Conservation (phyloP, 257 asterid genomes). For the Perilla frutescens region DNA sequence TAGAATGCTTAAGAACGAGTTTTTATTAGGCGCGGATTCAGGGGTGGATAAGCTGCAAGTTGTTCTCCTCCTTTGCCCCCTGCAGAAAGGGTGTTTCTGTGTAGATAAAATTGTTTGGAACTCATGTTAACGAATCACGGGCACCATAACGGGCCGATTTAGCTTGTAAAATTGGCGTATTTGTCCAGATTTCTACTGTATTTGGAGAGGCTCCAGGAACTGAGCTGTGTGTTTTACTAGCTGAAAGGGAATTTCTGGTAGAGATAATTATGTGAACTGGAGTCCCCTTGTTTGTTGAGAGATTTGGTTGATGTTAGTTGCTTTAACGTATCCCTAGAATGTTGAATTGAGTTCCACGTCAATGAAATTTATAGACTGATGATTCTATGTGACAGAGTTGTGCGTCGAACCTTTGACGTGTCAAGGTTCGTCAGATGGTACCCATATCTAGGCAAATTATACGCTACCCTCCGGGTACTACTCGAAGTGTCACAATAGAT, state of each 20-base stretch:
- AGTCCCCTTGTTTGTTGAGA: constrained; percentile 15
- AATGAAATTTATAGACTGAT: too few relatives aligned
- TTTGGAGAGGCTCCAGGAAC: constrained; percentile 25
- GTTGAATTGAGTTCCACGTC: too few relatives aligned
- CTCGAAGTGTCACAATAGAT: too few relatives aligned
- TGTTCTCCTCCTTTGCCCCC: constrained; percentile 11
- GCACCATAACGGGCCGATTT: not conserved
- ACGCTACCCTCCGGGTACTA: too few relatives aligned
- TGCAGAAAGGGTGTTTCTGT: constrained; percentile 30
- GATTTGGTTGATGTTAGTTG: constrained; percentile 2
- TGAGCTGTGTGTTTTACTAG: constrained; percentile 34
- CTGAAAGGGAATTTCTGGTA: constrained; percentile 9
- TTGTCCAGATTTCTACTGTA: constrained; percentile 9
- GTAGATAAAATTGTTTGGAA: constrained; percentile 41
- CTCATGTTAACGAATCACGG: constrained; percentile 22
- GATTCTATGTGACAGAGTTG: too few relatives aligned
- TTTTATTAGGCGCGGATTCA: constrained; percentile 17
- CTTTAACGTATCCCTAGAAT: not conserved
- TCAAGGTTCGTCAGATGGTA: too few relatives aligned
- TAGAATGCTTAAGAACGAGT: constrained; percentile 31
- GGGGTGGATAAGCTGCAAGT: constrained; percentile 29
- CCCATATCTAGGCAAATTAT: too few relatives aligned
- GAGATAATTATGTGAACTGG: constrained; percentile 10
- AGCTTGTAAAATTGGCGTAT: constrained; percentile 8
- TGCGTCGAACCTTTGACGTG: too few relatives aligned